phyloP scores from a whole-genome alignment of 257 asterid species.

The Prunella vulgaris region DNA sequence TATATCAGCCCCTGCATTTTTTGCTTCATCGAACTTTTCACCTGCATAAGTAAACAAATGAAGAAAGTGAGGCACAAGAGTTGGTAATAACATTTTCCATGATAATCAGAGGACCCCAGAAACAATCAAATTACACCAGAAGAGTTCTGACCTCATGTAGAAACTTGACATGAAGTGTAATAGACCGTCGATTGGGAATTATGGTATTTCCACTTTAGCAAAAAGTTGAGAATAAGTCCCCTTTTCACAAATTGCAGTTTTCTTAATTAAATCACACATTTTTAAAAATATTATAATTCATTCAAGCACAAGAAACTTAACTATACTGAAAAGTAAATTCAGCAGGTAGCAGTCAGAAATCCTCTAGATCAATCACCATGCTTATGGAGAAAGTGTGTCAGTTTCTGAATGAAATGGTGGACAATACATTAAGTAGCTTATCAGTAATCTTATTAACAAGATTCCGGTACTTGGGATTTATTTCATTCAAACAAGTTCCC shows the following conservation, averaged over 20 bases:
- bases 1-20: conserved; percentile 94
- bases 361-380: background rate
- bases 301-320: conserved; percentile 2
- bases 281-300: background rate
- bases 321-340: background rate
- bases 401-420: background rate
- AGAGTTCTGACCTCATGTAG: background rate
- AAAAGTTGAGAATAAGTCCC: background rate
- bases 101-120: background rate
- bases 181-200: background rate
- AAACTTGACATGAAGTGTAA: background rate
- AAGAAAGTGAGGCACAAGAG: conserved; percentile 23
- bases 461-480: background rate
- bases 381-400: background rate
- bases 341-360: background rate
- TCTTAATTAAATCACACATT: background rate
- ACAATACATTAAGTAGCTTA: background rate
- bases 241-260: background rate
- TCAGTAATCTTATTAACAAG: background rate
- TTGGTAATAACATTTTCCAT: conserved; percentile 1
- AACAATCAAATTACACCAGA: background rate
- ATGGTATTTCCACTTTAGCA: background rate
- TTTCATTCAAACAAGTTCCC: background rate
- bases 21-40: conserved; percentile 95
- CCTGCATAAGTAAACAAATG: conserved; percentile 45